Percentiles rank a stretch among this genome's conserved stretches.
phyloP scores from a whole-genome alignment of 176 grass and related monocot species.

The Cocos nucifera region DNA sequence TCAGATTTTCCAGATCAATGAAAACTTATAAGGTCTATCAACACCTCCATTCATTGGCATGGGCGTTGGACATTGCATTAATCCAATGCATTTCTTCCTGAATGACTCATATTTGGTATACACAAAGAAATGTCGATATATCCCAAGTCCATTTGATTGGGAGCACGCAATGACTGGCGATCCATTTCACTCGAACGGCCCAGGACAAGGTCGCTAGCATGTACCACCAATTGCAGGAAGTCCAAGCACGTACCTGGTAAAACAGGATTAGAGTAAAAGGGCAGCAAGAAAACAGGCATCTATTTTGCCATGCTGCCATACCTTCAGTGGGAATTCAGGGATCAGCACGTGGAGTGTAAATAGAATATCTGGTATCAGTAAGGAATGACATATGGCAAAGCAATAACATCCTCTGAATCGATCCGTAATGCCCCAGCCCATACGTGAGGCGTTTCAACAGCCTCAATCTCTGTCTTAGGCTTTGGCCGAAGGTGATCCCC shows the following conservation, averaged over 20 bases:
- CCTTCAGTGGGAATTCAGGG: slow-evolving; percentile 1
- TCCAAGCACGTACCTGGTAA: slow-evolving; percentile 1
- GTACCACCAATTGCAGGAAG: background rate
- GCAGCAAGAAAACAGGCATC: slow-evolving; percentile 10
- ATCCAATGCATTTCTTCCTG: too few species aligned
- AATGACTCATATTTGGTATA: too few species aligned
- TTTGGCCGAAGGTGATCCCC: slow-evolving; percentile 12
- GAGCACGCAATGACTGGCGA: too few species aligned
- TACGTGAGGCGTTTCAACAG: slow-evolving; percentile 17
- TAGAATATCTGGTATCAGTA: slow-evolving; percentile 15
- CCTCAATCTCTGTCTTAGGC: slow-evolving; percentile 3
- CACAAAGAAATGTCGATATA: too few species aligned
- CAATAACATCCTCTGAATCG: slow-evolving; percentile 22
- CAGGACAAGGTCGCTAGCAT: too few species aligned
- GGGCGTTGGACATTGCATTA: too few species aligned
- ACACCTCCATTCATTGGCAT: background rate
- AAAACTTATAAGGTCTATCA: slow-evolving; percentile 1
- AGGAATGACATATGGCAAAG: slow-evolving; percentile 48
- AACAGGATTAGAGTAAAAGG: background rate
- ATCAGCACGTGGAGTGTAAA: background rate
- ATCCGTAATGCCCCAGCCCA: slow-evolving; percentile 36
- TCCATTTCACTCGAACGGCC: too few species aligned
- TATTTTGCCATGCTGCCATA: slow-evolving; percentile 4
- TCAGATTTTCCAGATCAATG: background rate
- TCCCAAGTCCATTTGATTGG: too few species aligned